These are phyloP conservation scores for Paramecium biaurelia DNA, from an alignment of 73 alveolate species.

Conservation along the genomic window DNA sequence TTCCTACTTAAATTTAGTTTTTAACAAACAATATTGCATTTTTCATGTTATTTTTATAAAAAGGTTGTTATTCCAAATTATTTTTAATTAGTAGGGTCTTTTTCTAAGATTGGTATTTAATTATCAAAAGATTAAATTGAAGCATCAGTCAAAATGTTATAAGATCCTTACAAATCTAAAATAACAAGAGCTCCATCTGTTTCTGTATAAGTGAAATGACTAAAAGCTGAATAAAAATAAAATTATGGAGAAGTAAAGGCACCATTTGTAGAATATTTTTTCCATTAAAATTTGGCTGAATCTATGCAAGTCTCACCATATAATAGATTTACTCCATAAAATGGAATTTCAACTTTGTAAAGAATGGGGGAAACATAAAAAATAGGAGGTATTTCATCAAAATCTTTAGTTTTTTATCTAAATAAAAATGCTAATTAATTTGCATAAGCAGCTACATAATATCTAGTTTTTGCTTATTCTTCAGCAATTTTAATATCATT, in stretches of 20 bases:
- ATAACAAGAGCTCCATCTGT: background rate
- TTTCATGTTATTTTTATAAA: background rate
- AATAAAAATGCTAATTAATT: background rate
- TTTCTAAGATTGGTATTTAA: background rate
- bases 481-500: background rate
- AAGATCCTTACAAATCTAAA: conserved; percentile 46
- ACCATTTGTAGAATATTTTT: background rate
- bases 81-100: background rate
- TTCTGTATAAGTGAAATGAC: conserved; percentile 32
- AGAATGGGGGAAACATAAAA: background rate
- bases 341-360: background rate
- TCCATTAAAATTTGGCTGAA: background rate
- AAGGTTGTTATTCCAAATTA: background rate
- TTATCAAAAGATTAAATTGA: background rate
- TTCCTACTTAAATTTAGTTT: background rate
- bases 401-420: background rate
- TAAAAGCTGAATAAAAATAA: background rate
- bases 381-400: background rate
- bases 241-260: background rate
- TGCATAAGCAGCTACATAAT: conserved; percentile 3
- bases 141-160: conserved; percentile 35
- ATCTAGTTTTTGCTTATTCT: background rate
- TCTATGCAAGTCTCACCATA: background rate
- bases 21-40: background rate
- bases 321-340: background rate